These are phyloP conservation scores for Penicillium sp. DNA, from an alignment of 2,329 filamentous ascomycete species.

Conservation along the genomic window DNA sequence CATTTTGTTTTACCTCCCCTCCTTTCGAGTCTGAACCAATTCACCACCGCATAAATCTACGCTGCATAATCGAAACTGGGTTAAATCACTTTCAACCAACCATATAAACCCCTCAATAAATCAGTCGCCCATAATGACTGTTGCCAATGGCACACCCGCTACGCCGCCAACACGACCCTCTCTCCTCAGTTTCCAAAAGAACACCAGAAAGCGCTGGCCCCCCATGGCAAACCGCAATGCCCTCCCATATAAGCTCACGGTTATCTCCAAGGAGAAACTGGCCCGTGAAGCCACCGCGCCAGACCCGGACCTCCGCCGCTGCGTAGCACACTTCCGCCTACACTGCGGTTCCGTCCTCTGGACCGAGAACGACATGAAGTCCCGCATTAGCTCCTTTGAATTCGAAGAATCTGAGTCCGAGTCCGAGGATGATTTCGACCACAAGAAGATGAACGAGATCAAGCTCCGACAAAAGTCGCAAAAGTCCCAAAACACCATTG, in stretches of 20 bases:
- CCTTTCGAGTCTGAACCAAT: neutral
- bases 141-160: slow-evolving; percentile 21
- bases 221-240: slow-evolving; percentile 37
- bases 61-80: neutral
- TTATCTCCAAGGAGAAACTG: slow-evolving; percentile 37
- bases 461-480: neutral
- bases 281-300: slow-evolving; percentile 37
- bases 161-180: slow-evolving; percentile 24
- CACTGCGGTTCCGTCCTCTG: slow-evolving; percentile 35
- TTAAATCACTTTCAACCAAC: neutral
- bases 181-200: slow-evolving; percentile 26
- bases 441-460: neutral
- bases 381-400: slow-evolving; percentile 38
- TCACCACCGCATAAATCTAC: slow-evolving; percentile 2
- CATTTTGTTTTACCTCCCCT: neutral
- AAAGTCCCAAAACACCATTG: neutral
- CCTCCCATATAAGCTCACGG: slow-evolving; percentile 37
- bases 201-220: slow-evolving; percentile 35
- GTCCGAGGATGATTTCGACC: slow-evolving; percentile 27
- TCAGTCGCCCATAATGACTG: slow-evolving; percentile 24
- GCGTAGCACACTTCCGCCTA: slow-evolving; percentile 36
- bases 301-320: slow-evolving; percentile 37
- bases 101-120: neutral
- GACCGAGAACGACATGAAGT: slow-evolving; percentile 38
- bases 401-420: slow-evolving; percentile 31